Base-by-base conservation (phyloP, 192 early-diverging fungal species). In the Umbelopsis sp. region DNA sequence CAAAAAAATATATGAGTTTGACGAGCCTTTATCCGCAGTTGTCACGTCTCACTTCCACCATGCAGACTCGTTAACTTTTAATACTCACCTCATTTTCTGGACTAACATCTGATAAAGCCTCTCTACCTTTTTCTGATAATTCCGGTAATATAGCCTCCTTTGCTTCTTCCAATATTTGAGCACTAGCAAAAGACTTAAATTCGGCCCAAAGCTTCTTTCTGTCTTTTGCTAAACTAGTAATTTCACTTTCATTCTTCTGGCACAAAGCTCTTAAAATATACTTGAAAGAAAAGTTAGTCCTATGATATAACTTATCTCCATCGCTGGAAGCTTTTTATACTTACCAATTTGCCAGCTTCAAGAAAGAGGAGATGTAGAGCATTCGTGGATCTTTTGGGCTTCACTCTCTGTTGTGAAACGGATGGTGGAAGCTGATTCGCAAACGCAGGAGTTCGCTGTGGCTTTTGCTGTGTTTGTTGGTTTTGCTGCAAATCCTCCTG, bases 31-130 rank as follows among this genome's bases (percentile, higher is more conserved):
- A n/a, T 20, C 48, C 46, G 22, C 21, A 4, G 12, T 35, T 44
- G 25, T 20, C 69, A 61, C n/a, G 21, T 13, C 13, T 23, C 25
- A 15, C 33, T 27, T 33, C 47, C 25, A 23, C 46, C 65, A 46
- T 22, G 25, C 23, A 44, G 23, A 66, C 15, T 23, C 10, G 45
- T 16, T 16, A 41, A 12, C 41, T 6, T 6, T 20, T 22, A 55
- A 49, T 30, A 66, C 46, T 72, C 58, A 72, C 71, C 71, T 72
- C 71, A 16, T 48, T 66, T 25, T 72, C 64, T 49, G 71, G 71
- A 41, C 47, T 49, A 30, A 72, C 61, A 64, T 72, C 71, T 18
- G 30, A 22, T 13, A 72, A 49, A 11, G 71, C 71, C 33, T 72
- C 71, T 21, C 33, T 64, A 0, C 58, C 71, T 46, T 58, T 25